phyloP scores from a whole-genome alignment of 495 filamentous ascomycete genomes.

The Aspergillus panamensis region DNA sequence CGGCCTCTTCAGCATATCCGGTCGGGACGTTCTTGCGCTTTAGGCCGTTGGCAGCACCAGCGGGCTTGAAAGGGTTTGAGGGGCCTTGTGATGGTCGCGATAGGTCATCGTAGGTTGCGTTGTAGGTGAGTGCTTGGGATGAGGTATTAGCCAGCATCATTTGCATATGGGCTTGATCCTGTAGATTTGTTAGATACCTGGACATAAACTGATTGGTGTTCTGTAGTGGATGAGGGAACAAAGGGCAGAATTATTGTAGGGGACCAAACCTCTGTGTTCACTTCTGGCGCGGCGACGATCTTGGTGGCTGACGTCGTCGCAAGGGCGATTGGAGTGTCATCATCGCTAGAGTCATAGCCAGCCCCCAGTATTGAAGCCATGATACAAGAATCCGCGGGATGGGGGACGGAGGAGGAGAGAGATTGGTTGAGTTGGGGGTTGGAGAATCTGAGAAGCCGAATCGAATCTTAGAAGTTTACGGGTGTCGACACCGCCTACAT shows the following conservation, averaged over 20 bases:
- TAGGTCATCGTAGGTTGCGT: conserved; percentile 70
- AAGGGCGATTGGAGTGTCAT: conserved; percentile 33
- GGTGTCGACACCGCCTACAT: conserved; percentile 27
- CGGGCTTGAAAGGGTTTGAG: conserved; percentile 71
- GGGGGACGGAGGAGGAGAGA: background rate
- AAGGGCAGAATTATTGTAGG: conserved; percentile 16
- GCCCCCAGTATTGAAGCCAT: conserved; percentile 50
- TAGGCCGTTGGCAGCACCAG: conserved; percentile 51
- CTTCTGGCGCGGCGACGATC: conserved; percentile 54
- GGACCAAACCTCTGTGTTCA: conserved; percentile 62
- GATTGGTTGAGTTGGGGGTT: conserved; percentile 9
- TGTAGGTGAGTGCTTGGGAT: conserved; percentile 52
- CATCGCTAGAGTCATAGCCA: conserved; percentile 54
- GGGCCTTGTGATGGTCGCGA: conserved; percentile 67
- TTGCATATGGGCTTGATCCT: conserved; percentile 56
- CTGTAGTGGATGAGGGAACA: background rate
- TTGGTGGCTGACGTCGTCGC: conserved; percentile 35
- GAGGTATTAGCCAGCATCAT: conserved; percentile 56
- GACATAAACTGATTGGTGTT: background rate
- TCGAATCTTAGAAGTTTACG: conserved; percentile 40
- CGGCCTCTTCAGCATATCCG: conserved; percentile 81
- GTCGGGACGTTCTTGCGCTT: conserved; percentile 93
- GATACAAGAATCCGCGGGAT: conserved; percentile 13
- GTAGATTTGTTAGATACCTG: conserved; percentile 32
- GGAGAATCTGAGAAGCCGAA: background rate